phyloP scores from a whole-genome alignment of 2,329 filamentous ascomycete species.

The Leptographium wingfieldii region DNA sequence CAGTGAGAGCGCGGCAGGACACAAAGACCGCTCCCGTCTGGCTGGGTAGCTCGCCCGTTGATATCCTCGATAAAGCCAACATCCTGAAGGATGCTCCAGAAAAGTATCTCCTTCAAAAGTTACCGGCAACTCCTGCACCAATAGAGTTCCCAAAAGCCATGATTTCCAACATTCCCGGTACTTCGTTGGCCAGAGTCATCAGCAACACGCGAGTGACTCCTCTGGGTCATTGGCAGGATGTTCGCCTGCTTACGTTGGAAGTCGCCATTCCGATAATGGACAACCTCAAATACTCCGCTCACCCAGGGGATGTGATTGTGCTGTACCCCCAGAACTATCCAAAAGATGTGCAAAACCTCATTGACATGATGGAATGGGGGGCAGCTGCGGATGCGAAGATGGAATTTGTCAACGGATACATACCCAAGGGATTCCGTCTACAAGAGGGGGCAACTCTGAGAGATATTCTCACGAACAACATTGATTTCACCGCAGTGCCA shows the following conservation, averaged over 20 bases:
- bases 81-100: conserved; percentile 22
- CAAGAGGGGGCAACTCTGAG: conserved; percentile 49
- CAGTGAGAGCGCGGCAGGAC: neutral
- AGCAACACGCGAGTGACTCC: conserved; percentile 67
- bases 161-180: conserved; percentile 43
- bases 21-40: conserved; percentile 11
- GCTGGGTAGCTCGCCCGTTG: conserved; percentile 10
- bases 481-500: conserved; percentile 85
- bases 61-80: conserved; percentile 23
- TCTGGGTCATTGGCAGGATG: conserved; percentile 78
- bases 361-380: conserved; percentile 69
- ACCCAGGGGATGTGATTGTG: conserved; percentile 69
- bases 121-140: conserved; percentile 2
- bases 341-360: conserved; percentile 64
- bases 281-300: conserved; percentile 18
- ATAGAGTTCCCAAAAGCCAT: conserved; percentile 15
- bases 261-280: conserved; percentile 18
- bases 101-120: conserved; percentile 19
- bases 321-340: conserved; percentile 83
- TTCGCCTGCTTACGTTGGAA: conserved; percentile 61
- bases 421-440: conserved; percentile 7
- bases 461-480: conserved; percentile 62
- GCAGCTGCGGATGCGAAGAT: conserved; percentile 58
- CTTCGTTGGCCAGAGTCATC: conserved; percentile 43
- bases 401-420: conserved; percentile 26